Base-by-base conservation (phyloP, 2,329 filamentous ascomycete species). In the Corniculantispora saksenae region DNA sequence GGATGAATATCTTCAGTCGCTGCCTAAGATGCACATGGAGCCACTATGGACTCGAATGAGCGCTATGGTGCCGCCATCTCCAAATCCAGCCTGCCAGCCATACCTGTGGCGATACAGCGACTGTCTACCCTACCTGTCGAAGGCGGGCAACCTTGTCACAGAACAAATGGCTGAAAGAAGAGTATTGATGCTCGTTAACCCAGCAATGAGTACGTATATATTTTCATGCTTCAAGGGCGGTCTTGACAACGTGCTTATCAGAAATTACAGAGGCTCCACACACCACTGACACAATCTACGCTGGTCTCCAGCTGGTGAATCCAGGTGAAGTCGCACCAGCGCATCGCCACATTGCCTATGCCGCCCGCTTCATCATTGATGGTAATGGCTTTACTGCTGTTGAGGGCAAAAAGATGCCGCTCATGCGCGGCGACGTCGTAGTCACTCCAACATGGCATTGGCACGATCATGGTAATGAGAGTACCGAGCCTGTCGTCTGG, bases 381-480 rank as follows among this genome's bases (percentile, higher is more conserved):
- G 84, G 84, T 1, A 73, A 79, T 15, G 84, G 85, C 1, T 88
- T 86, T 69, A 87, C 85, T 0, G 84, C 85, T 1, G 82, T 87
- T 0, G 82, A 86, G 58, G 84, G 85, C 6, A 74, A 78, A 50
- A 80, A 83, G 62, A 83, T 88, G 67, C 73, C 76, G 2, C 83
- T 88, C 71, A 70, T 77, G 23, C 77, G 80, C 2, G 84, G 84
- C 10, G 85, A 87, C 67, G 82, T 87, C 1, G 83, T 87, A 17
- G 72, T 87, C 1, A 88, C 85, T 0, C 85, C 84, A 0, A 82
- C 79, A 0, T 87, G 85, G 85, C 82, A 86, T 69, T 87, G 83
- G 79, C 85, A 86, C 66, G 85, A 87, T 66, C 85, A 88, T 64
- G 85, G 85, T 3, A 87, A 87, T 56, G 84, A 87, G 64, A 82